Evolutionary conservation across 140 eudicot species (phyloP).

Genomic region (Ambrosia hybrid): DNA sequence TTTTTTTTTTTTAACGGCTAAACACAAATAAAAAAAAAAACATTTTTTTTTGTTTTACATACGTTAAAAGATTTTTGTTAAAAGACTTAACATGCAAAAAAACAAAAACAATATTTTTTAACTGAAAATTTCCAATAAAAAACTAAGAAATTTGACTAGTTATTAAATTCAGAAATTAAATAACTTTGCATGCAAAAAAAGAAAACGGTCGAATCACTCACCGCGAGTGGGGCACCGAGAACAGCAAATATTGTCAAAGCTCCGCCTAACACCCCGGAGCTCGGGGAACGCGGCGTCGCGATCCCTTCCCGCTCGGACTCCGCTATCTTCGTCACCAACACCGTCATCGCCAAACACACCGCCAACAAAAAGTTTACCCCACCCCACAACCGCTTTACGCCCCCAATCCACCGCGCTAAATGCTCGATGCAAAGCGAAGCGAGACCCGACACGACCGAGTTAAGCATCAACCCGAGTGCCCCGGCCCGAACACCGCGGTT

Average conservation of each 20-base stretch:
- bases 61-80: neutral
- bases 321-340: conserved; percentile 53
- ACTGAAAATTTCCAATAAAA: no score
- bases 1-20: no score
- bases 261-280: conserved; percentile 29
- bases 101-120: conserved; percentile 12
- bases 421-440: conserved; percentile 51
- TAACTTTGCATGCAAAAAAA: neutral
- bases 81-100: neutral
- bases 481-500: conserved; percentile 62
- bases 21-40: no score
- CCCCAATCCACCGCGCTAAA: conserved; percentile 41
- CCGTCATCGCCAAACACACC: conserved; percentile 48
- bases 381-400: conserved; percentile 63
- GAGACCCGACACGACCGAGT: conserved; percentile 50
- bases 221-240: conserved; percentile 67
- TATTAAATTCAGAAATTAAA: neutral
- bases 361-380: conserved; percentile 53
- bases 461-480: conserved; percentile 54
- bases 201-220: conserved; percentile 28
- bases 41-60: no score
- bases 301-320: conserved; percentile 23
- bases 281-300: conserved; percentile 26
- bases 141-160: neutral
- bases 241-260: conserved; percentile 48